These are phyloP conservation scores for Pyrus betulifolia DNA, from an alignment of 306 rosid species.

Conservation along the genomic window DNA sequence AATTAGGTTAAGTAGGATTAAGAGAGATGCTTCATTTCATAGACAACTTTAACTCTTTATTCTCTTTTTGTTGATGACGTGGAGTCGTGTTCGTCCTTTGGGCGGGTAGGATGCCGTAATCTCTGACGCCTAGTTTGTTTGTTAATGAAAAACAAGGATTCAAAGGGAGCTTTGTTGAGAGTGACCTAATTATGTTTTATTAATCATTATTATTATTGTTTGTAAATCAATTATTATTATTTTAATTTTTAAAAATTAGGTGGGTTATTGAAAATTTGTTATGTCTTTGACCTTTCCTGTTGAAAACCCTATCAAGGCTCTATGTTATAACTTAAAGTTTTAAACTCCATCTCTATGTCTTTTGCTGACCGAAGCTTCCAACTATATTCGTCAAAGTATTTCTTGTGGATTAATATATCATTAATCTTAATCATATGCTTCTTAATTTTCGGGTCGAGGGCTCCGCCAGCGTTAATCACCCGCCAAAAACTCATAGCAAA, in stretches of 20 bases:
- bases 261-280: not conserved
- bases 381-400: not conserved
- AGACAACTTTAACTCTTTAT: constrained; percentile 8
- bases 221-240: not conserved
- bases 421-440: not conserved
- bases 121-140: constrained; percentile 18
- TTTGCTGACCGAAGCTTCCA: not conserved
- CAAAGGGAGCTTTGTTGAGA: not conserved
- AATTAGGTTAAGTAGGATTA: not conserved
- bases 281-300: not conserved
- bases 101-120: constrained; percentile 33
- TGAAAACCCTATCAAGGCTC: not conserved
- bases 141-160: not conserved
- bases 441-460: not conserved
- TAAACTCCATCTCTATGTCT: not conserved
- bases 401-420: not conserved
- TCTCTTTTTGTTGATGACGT: constrained; percentile 10
- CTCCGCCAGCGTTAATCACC: not conserved
- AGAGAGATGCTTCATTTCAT: not conserved
- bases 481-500: not conserved
- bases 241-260: not conserved
- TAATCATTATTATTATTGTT: not conserved
- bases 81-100: not conserved
- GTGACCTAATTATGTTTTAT: not conserved
- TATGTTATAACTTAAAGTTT: not conserved